Evolutionary conservation across 768 basidiomycete species (phyloP).

Genomic region (Mycena indigotica): DNA sequence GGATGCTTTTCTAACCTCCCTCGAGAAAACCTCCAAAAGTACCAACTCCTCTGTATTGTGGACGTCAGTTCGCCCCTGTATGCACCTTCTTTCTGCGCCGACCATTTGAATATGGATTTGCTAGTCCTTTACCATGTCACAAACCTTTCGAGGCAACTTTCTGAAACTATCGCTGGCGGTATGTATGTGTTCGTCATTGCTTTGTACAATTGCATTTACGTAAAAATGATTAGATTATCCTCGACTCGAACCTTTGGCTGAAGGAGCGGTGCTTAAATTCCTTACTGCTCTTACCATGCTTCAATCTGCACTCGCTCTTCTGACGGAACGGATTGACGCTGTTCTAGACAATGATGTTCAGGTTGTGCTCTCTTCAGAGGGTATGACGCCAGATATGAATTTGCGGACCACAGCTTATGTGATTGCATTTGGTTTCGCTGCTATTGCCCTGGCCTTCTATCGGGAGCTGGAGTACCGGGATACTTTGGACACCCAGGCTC

Average conservation of each 20-base stretch:
- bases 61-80: not conserved
- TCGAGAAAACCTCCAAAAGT: not conserved
- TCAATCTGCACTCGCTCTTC: not conserved
- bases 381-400: not conserved
- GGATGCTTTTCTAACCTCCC: not conserved
- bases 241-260: not conserved
- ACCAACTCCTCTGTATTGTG: not conserved
- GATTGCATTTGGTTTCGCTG: not conserved
- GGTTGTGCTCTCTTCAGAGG: not conserved
- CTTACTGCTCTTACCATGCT: not conserved
- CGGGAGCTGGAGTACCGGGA: not conserved
- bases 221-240: not conserved
- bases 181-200: too few relatives aligned
- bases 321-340: not conserved
- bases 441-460: not conserved
- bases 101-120: not conserved
- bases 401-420: not conserved
- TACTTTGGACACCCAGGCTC: not conserved
- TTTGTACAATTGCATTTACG: too few relatives aligned
- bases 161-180: not conserved
- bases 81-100: not conserved
- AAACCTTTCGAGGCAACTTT: not conserved
- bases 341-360: not conserved
- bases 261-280: conserved; percentile 1
- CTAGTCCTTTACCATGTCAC: not conserved